Base-by-base conservation (phyloP, 495 filamentous ascomycete genomes). In the Bacidia gigantensis region DNA sequence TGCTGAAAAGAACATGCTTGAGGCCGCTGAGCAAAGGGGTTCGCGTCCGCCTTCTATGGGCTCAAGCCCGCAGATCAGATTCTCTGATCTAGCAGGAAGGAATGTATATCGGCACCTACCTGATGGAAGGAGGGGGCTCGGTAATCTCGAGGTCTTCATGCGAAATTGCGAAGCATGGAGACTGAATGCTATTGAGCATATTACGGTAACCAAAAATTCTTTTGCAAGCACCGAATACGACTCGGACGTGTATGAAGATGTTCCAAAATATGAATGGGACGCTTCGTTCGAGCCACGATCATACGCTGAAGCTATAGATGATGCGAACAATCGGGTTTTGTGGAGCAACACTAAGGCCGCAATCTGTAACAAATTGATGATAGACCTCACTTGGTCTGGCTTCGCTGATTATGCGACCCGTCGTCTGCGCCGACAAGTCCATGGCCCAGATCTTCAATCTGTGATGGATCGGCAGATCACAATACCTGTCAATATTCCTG, bases 91-190 rank as follows among this genome's bases (percentile, higher is more conserved):
- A 11, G 24, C 26, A 5, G 47, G 25, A 11, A 18, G 18, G 3
- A 26, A 38, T n/a, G 22, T 38, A 3, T 38, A 35, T n/a, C 3
- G 42, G 14, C 11, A 38, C 20, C 25, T 58, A 12, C 60, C 62
- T 12, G 35, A 56, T 18, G 59, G 64, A 10, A 58, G 54, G 44
- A 26, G 44, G 9, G 59, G 61, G 11, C 52, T 67, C 22, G 52
- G 50, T 11, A 56, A 44, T 32, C 64, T 68, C 17, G 65, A 68
- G 35, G 22, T 58, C 14, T 64, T 68, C 26, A 64, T 67, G 47
- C 61, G 65, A 35, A 54, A 60, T 39, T 63, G 60, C 11, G 66
- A 64, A 20, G 64, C 62, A 5, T 68, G 64, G 60, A 57, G 52
- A 38, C 35, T 68, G 11, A 56, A 68, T 46, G 52, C 50, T 7